These are phyloP conservation scores for Neoboletus magnificus DNA, from an alignment of 768 basidiomycete species.

Conservation along the genomic window DNA sequence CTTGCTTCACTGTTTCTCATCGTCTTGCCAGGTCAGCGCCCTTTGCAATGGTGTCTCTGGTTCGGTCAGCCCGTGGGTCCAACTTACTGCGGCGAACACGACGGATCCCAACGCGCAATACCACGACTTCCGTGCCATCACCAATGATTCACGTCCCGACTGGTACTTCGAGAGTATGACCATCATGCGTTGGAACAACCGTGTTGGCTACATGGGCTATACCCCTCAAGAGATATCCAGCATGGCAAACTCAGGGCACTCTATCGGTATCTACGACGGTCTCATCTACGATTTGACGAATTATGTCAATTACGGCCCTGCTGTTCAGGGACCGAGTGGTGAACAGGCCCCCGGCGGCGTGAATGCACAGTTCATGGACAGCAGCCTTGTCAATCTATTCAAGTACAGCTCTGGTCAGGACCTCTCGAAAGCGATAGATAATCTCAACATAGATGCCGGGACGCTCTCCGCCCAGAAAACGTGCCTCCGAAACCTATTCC, in stretches of 20 bases:
- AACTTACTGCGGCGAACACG: constrained; percentile 71
- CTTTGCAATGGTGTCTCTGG: constrained; percentile 87
- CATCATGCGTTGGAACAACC: constrained; percentile 82
- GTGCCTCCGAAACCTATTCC: constrained; percentile 91
- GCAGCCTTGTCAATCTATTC: constrained; percentile 71
- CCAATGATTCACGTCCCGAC: constrained; percentile 89
- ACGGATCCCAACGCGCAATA: constrained; percentile 76
- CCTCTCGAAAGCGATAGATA: constrained; percentile 71
- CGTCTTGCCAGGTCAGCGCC: constrained; percentile 66
- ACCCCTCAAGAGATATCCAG: constrained; percentile 71
- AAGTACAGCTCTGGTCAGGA: constrained; percentile 70
- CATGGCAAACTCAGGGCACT: constrained; percentile 58
- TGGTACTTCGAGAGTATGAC: constrained; percentile 99
- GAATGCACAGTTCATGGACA: constrained; percentile 68
- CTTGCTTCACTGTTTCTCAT: neutral
- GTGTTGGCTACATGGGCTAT: constrained; percentile 85
- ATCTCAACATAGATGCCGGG: constrained; percentile 55
- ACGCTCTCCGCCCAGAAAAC: constrained; percentile 72
- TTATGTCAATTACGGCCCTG: constrained; percentile 73
- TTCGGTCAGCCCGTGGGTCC: constrained; percentile 79
- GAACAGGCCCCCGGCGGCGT: constrained; percentile 39
- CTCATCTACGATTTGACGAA: constrained; percentile 84
- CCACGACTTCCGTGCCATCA: constrained; percentile 92
- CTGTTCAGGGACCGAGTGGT: constrained; percentile 46
- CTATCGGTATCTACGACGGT: constrained; percentile 83